A percentile compares a stretch with the other conserved stretches of the same genome.
Conservation (phyloP, 2,329 filamentous ascomycete genomes). For the Boeremia exigua region DNA sequence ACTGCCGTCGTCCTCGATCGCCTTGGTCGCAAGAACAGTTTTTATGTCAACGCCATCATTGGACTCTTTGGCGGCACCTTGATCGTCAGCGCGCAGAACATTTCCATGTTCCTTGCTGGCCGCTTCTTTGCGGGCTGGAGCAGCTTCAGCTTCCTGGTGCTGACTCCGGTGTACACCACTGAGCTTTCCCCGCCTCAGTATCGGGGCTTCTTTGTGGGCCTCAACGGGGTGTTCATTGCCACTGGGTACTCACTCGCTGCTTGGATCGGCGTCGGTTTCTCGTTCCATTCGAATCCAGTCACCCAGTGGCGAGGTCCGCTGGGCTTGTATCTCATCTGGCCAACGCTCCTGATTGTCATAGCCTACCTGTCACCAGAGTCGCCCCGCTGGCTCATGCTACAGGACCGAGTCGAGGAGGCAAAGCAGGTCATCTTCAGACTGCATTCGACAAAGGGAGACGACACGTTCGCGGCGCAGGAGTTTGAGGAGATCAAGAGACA, state of each 20-base stretch:
- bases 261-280: background rate
- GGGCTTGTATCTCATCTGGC: background rate
- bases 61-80: background rate
- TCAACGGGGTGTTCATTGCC: background rate
- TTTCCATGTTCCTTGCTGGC: background rate
- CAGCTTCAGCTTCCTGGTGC: constrained; percentile 1
- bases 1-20: background rate
- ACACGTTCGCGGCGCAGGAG: background rate
- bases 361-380: background rate
- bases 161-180: background rate
- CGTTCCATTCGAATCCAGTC: background rate
- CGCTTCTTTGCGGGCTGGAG: background rate
- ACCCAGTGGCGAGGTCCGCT: background rate
- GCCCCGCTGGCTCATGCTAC: background rate
- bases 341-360: background rate
- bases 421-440: constrained; percentile 1
- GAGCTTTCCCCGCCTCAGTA: background rate
- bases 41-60: background rate
- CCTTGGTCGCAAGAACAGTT: background rate
- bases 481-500: background rate
- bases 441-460: background rate
- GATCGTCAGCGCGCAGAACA: background rate
- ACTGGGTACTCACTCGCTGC: background rate
- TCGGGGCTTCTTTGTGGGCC: background rate
- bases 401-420: background rate